Evolutionary conservation across 78 protist genomes (phyloP), one percentile per base, ranked within the genome.

Genomic region (Protostelium mycophagum): DNA sequence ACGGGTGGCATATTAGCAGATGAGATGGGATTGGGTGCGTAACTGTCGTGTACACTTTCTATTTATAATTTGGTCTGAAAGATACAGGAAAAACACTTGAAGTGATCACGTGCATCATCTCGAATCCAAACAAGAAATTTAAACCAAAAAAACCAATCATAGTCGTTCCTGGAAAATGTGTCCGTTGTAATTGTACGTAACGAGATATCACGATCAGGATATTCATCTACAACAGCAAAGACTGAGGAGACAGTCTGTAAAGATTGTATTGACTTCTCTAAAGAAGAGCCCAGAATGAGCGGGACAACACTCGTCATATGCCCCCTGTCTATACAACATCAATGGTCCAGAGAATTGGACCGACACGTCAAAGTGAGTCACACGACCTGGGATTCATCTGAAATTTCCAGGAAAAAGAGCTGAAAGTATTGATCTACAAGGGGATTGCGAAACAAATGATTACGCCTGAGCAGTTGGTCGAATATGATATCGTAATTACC

Each of bases 341-440:
- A 93, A 35, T 93, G 95, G 95, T 51, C 36, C 35, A 90, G 87
- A 35, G 95, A 93, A 36, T 90, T 93, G 0, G 28, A 39, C 31
- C 89, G 90, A 83, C 95, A 93, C 87, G 84, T 90, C 29, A 88
- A 0, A 0, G 92, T 85, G 86, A 36, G 37, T 25, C 37, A 85
- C 16, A 16, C 37, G 16, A n/a, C n/a, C n/a, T n/a, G n/a, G n/a
- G n/a, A n/a, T n/a, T n/a, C n/a, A n/a, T n/a, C n/a, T n/a, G n/a
- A n/a, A n/a, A n/a, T n/a, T n/a, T 5, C n/a, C 86, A 36, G 36
- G 63, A 85, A 35, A 37, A 35, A 5, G 5, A 38, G 10, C 28
- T 90, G 28, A 83, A 36, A 31, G 93, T 87, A 0, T 34, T 37
- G 28, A 90, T 83, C 10, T 93, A 93, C 28, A 29, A 9, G n/a